Conservation (phyloP, 305 asterid species). For the Solanum aculeatissimum region DNA sequence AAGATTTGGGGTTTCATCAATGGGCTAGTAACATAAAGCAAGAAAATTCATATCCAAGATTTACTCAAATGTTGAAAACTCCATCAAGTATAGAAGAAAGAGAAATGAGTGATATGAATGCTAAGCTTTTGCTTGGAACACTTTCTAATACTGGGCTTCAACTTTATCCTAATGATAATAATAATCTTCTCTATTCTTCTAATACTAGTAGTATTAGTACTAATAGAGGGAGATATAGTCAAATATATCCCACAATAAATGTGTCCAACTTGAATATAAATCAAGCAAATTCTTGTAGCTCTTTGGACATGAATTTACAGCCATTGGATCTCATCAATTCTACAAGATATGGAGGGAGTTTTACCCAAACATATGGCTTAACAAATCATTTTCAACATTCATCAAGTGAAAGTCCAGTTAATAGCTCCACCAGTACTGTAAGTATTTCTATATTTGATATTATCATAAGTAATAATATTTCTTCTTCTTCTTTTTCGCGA, state of each 20-base stretch:
- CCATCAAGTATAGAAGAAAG: conserved; percentile 13
- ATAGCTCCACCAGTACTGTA: conserved; percentile 28
- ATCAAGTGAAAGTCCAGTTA: conserved; percentile 21
- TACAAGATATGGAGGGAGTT: conserved; percentile 33
- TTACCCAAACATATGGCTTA: conserved; percentile 9
- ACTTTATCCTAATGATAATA: conserved; percentile 8
- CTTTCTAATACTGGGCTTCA: conserved; percentile 22
- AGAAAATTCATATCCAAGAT: conserved; percentile 26
- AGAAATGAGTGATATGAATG: conserved; percentile 15
- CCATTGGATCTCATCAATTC: conserved; percentile 62
- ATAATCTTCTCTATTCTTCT: conserved; percentile 9
- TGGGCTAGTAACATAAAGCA: conserved; percentile 34
- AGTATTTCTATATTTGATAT: neutral
- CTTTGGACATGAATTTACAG: conserved; percentile 44
- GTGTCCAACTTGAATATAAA: conserved; percentile 24
- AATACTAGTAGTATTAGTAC: neutral
- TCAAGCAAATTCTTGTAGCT: conserved; percentile 15
- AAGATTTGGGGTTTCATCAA: conserved; percentile 31
- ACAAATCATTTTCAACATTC: conserved; percentile 32
- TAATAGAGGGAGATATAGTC: conserved; percentile 30
- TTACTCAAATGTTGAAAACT: conserved; percentile 31
- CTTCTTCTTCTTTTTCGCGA: neutral
- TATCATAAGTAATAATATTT: neutral
- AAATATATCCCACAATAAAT: conserved; percentile 48
- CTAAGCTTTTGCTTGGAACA: conserved; percentile 36